Evolutionary conservation across 2,329 filamentous ascomycete genomes (phyloP).

Genomic region (Venturia nashicola): DNA sequence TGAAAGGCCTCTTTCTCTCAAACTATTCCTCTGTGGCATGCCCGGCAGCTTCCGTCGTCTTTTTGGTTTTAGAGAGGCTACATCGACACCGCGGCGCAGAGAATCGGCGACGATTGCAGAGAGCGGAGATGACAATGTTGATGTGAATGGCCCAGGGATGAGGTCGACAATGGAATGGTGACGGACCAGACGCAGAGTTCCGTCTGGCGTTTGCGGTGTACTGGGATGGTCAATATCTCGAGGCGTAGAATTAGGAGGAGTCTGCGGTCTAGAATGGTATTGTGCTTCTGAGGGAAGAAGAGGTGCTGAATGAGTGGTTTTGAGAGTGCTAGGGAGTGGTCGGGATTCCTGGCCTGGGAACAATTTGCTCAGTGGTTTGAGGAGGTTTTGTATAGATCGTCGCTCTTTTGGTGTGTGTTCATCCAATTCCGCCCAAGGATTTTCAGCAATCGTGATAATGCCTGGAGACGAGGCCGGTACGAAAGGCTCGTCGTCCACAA

Average conservation of each 20-base stretch:
- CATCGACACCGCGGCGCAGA: constrained; percentile 37
- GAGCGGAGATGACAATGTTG: constrained; percentile 47
- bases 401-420: neutral
- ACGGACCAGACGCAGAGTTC: constrained; percentile 28
- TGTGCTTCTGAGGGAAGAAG: constrained; percentile 13
- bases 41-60: constrained; percentile 4
- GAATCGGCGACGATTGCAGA: constrained; percentile 54
- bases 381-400: constrained; percentile 4
- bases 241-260: constrained; percentile 12
- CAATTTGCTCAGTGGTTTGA: constrained; percentile 7
- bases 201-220: constrained; percentile 25
- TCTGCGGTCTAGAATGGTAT: constrained; percentile 1
- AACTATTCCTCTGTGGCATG: constrained; percentile 3
- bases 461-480: neutral
- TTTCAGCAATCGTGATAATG: neutral
- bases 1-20: constrained; percentile 2
- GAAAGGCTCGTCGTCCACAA: neutral
- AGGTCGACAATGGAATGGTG: constrained; percentile 39
- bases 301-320: constrained; percentile 20
- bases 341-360: constrained; percentile 1
- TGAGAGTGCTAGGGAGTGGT: constrained; percentile 16
- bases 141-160: constrained; percentile 45
- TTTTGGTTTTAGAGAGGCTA: neutral
- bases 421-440: constrained; percentile 8
- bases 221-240: constrained; percentile 10